Base-by-base conservation (phyloP, 331 rosid genomes). In the Spiraea crenata region DNA sequence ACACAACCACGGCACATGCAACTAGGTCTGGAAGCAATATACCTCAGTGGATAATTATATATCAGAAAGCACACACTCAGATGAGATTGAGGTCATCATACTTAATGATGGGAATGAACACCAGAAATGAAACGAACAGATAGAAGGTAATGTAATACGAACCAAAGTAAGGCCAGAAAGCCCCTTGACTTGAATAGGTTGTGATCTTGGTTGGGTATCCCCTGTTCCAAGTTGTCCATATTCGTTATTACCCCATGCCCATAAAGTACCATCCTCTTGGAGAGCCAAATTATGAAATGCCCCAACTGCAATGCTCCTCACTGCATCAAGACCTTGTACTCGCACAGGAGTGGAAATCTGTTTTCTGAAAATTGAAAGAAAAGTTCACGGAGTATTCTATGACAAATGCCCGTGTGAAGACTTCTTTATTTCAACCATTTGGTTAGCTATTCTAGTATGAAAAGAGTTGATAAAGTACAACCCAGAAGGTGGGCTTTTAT, bases 211-310 rank as follows among this genome's bases (percentile, higher is more conserved):
- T 68, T 95, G 99, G 50, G 99, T 95, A 82, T 95, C 99, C 73
- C 99, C 98, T 13, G 98, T 95, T 77, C 99, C 99, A 50, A 95
- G 90, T 70, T 95, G 99, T 78, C 99, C 99, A 63, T 95, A 95
- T 76, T 95, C 99, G 86, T 95, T 91, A 69, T 91, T 95, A 65
- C 99, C 98, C 99, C 99, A 95, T 54, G 99, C 99, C 99, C 92
- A 89, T 81, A 91, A 79, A 72, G 91, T 83, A 54, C 96, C 98
- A 88, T 88, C 89, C 72, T 89, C 96, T 79, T 95, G 93, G 69
- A 95, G 96, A 76, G 99, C 99, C 77, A 95, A 84, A 84, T 95
- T 95, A 82, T 95, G 99, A 77, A 95, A 95, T 64, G 99, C 99
- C 60, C 99, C 99, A 16, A 91, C 99, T 44, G 99, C 93, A 74